A percentile compares a stretch with the other conserved stretches of the same genome.
These are phyloP conservation scores for Trichoderma sp. DNA, from an alignment of 2,329 filamentous ascomycete genomes.

Conservation along the genomic window DNA sequence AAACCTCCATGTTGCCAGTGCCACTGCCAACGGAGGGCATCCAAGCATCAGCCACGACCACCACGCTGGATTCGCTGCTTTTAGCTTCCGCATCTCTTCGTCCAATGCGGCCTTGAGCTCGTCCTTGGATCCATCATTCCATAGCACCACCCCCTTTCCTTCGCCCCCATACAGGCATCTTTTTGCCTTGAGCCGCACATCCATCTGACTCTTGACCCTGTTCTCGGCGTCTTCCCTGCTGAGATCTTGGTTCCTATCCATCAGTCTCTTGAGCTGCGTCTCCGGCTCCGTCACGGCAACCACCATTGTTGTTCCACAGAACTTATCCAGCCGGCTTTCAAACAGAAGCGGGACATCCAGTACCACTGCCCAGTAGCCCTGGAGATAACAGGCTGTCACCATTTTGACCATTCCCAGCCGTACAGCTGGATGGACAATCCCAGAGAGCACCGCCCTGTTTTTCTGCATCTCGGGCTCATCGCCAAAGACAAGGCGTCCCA, in stretches of 20 bases:
- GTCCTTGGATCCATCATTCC: conserved; percentile 79
- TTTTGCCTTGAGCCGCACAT: conserved; percentile 78
- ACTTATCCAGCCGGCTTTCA: conserved; percentile 78
- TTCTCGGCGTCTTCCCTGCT: conserved; percentile 84
- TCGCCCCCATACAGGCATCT: conserved; percentile 64
- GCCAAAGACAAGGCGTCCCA: conserved; percentile 86
- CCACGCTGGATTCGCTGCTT: conserved; percentile 67
- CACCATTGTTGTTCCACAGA: conserved; percentile 83
- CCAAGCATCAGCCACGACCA: conserved; percentile 73
- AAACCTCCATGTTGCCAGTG: conserved; percentile 67
- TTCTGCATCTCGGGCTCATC: conserved; percentile 64
- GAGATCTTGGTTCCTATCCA: conserved; percentile 72
- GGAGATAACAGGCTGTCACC: conserved; percentile 69
- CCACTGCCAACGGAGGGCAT: conserved; percentile 71
- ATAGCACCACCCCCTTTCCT: conserved; percentile 74
- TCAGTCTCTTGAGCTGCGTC: conserved; percentile 77
- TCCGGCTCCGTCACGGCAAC: conserved; percentile 78
- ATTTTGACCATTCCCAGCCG: conserved; percentile 74
- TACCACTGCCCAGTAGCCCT: conserved; percentile 82
- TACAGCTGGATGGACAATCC: conserved; percentile 90
- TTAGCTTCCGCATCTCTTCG: conserved; percentile 62
- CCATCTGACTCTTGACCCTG: conserved; percentile 79
- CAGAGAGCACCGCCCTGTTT: conserved; percentile 77
- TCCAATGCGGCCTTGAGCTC: conserved; percentile 67
- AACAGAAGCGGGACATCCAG: conserved; percentile 91